phyloP scores from a whole-genome alignment of 176 grass and related monocot genomes.

The Eleusine indica region DNA sequence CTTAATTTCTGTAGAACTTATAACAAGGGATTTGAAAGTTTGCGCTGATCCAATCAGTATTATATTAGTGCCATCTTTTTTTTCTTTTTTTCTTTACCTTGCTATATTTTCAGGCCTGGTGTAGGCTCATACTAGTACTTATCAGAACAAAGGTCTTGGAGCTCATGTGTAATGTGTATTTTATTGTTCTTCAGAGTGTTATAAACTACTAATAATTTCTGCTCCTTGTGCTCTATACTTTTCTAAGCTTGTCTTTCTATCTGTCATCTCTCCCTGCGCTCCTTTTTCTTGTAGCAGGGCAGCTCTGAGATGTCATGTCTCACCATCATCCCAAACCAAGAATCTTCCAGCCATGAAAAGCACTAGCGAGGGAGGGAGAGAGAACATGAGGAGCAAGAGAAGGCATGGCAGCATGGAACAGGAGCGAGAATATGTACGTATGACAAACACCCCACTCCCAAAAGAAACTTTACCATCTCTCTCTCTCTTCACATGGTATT shows the following conservation, averaged over 20 bases:
- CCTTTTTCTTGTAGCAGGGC: slow-evolving; percentile 52
- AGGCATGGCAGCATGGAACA: slow-evolving; percentile 38
- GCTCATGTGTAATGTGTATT: slow-evolving; percentile 29
- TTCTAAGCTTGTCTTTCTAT: slow-evolving; percentile 45
- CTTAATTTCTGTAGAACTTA: slow-evolving; percentile 23
- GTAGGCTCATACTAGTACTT: background rate
- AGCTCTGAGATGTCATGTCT: slow-evolving; percentile 74
- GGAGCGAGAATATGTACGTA: slow-evolving; percentile 59
- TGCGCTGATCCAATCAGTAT: slow-evolving; percentile 32
- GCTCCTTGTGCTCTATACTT: slow-evolving; percentile 27
- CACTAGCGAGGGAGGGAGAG: slow-evolving; percentile 36
- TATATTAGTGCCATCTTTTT: background rate
- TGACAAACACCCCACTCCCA: slow-evolving; percentile 55
- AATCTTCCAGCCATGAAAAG: slow-evolving; percentile 77
- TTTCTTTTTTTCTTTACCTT: background rate
- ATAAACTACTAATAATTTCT: slow-evolving; percentile 11
- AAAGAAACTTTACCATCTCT: slow-evolving; percentile 34
- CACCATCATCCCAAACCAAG: slow-evolving; percentile 51
- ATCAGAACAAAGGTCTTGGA: background rate
- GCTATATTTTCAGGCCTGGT: background rate
- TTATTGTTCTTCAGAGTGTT: slow-evolving; percentile 11
- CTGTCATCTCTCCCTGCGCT: slow-evolving; percentile 47
- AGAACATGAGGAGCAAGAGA: slow-evolving; percentile 23
- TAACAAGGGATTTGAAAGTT: slow-evolving; percentile 31
- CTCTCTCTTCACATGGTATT: slow-evolving; percentile 50